These are phyloP conservation scores for Lactarius quietus DNA, from an alignment of 768 basidiomycete genomes.

Conservation along the genomic window DNA sequence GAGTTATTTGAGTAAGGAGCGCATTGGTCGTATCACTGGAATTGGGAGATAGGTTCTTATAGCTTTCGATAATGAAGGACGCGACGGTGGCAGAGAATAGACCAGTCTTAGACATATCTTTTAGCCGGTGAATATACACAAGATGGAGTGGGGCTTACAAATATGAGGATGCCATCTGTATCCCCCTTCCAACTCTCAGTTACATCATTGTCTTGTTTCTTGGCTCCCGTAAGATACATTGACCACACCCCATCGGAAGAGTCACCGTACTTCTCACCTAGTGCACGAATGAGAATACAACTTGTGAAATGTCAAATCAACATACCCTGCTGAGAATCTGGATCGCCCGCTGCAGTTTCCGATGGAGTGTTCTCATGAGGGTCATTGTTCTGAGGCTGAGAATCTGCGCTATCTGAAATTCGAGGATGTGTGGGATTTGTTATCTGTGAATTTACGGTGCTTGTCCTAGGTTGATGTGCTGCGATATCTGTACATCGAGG, in stretches of 20 bases:
- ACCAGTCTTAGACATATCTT: not conserved
- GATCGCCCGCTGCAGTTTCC: not conserved
- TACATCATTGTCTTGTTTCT: constrained; percentile 1
- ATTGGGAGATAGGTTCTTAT: constrained; percentile 3
- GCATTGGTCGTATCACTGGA: not conserved
- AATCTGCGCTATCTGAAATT: not conserved
- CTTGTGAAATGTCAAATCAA: not conserved
- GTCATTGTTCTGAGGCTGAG: not conserved
- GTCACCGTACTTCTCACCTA: not conserved
- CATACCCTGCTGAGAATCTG: not conserved
- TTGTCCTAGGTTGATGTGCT: not conserved
- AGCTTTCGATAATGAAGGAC: constrained; percentile 11
- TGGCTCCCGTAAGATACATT: not conserved
- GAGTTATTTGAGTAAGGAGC: constrained; percentile 15
- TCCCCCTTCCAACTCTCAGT: constrained; percentile 2
- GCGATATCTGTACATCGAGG: not conserved
- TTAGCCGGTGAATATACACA: not conserved
- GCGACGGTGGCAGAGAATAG: constrained; percentile 15
- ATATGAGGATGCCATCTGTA: not conserved
- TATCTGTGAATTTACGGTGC: not conserved
- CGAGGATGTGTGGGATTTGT: no score
- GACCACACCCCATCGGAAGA: not conserved
- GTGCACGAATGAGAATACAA: not conserved
- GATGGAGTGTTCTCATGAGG: not conserved
- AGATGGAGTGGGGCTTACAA: not conserved